Base-by-base conservation (phyloP, 1,284 basidiomycete species). In the Coniferiporia weirii region DNA sequence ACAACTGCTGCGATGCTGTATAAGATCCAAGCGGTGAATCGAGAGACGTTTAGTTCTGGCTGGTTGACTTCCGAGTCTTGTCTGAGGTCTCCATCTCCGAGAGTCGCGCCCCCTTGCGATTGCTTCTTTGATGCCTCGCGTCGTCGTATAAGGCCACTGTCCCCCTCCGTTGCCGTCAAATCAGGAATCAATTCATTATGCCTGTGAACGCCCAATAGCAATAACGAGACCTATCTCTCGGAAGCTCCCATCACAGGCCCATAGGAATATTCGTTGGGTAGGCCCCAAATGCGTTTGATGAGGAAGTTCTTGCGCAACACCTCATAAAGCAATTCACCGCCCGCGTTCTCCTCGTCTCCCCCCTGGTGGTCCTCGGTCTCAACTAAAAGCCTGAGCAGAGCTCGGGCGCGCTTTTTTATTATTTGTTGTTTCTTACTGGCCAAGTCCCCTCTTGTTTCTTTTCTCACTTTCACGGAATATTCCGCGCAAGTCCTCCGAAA, bases 351-450 rank as follows among this genome's bases (percentile, higher is more conserved):
- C 53, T 40, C 22, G 19, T 19, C 32, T 40, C 40, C 20, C 10
- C 17, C 38, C 53, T 32, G 17, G 22, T 45, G 19, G 12, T 54
- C 22, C 20, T 22, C 10, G 15, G 22, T 13, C 6, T 48, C 17
- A 20, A 48, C 44, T 19, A 44, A 34, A 45, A 36, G 32, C 52
- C 20, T 52, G 51, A 47, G 52, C 52, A 27, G 57, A 32, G 44
- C 57, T 59, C 51, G 38, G 38, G 27, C 27, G 27, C 27, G 27
- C 27, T 27, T 27, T 40, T 3, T 40, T 15, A 3, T 32, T 45
- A 15, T 35, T 38, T 40, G 8, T 38, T 10, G 15, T 19, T 46
- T 20, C 56, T 54, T 36, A 51, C 57, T 44, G 57, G 34, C 17
- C 43, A 49, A 50, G 51, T 35, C 34, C 20, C n/a, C 19, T 36